phyloP scores from a whole-genome alignment of 2,329 filamentous ascomycete species.

The Blastomyces percursus region DNA sequence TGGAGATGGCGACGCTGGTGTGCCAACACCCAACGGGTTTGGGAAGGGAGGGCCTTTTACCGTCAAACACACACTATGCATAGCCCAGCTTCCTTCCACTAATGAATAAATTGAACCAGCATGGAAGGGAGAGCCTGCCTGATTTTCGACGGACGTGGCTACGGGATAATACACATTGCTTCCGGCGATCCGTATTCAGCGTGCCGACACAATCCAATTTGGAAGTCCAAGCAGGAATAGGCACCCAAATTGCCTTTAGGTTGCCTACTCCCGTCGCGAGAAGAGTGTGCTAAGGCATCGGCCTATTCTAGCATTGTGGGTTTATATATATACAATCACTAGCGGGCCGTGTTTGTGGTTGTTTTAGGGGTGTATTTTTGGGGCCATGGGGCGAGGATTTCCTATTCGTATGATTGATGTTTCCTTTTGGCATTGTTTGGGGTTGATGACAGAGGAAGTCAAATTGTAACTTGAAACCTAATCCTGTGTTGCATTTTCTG shows the following conservation, averaged over 20 bases:
- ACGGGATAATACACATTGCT: background rate
- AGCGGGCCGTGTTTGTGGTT: background rate
- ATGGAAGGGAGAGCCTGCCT: background rate
- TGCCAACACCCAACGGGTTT: background rate
- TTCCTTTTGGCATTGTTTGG: background rate
- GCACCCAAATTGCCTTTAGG: background rate
- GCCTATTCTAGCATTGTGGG: background rate
- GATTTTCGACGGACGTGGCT: background rate
- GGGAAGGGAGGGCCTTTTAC: background rate
- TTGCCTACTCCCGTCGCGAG: background rate
- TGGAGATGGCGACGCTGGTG: background rate
- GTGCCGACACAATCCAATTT: background rate
- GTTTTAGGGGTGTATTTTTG: background rate
- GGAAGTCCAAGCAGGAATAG: background rate
- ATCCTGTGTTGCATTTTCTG: background rate
- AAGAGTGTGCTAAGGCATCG: background rate
- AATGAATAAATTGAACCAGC: background rate
- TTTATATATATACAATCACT: background rate
- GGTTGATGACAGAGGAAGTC: background rate
- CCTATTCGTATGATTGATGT: background rate
- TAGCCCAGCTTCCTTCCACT: background rate
- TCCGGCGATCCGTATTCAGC: background rate
- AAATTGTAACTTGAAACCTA: background rate
- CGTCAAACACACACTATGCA: background rate
- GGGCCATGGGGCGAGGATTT: background rate